Percentiles rank a stretch among this genome's conserved stretches.
Evolutionary conservation across 345 rosid genomes (phyloP).

Genomic region (Gossypium thurberi): DNA sequence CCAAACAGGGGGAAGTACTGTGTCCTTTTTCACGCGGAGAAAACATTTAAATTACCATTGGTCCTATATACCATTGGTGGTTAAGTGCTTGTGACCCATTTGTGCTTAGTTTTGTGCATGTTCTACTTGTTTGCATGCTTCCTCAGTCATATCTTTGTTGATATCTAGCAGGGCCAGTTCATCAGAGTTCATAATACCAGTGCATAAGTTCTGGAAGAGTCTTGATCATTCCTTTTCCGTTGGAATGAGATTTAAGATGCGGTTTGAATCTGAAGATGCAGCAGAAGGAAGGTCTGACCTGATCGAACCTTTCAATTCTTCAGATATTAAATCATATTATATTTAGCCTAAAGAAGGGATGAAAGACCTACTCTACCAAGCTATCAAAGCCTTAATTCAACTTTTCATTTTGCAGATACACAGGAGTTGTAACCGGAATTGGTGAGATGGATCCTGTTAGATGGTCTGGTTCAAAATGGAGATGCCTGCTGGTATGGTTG

Average conservation of each 20-base stretch:
- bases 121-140: not conserved
- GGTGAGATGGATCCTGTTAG: slow-evolving; percentile 80
- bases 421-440: slow-evolving; percentile 73
- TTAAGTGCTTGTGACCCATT: not conserved
- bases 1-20: not conserved
- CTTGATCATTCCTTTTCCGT: slow-evolving; percentile 51
- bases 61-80: not conserved
- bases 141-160: not conserved
- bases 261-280: slow-evolving; percentile 79
- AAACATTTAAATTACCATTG: not conserved
- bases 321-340: not conserved
- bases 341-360: not conserved
- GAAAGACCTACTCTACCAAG: not conserved
- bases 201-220: slow-evolving; percentile 67
- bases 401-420: slow-evolving; percentile 36
- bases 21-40: not conserved
- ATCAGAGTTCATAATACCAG: slow-evolving; percentile 70
- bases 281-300: slow-evolving; percentile 67
- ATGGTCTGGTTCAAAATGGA: slow-evolving; percentile 83
- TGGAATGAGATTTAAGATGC: slow-evolving; percentile 89
- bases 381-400: slow-evolving; percentile 1
- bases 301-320: not conserved
- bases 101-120: not conserved
- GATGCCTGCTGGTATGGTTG: slow-evolving; percentile 64
- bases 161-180: slow-evolving; percentile 44